Conservation (phyloP, 306 rosid species). For the Vigna trinervia region DNA sequence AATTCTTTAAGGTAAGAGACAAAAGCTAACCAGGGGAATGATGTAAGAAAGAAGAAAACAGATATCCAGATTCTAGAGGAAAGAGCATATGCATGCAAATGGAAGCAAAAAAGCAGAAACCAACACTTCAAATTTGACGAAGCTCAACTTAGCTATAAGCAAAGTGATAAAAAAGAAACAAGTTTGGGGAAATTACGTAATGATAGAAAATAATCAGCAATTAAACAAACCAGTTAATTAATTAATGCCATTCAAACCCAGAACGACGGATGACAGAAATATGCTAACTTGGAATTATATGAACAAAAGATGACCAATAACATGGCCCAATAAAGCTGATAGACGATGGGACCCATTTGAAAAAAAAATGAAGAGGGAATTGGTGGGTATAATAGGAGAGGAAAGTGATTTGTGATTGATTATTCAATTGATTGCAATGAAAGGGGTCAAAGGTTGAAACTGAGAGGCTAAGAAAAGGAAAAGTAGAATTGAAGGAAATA, state of each 20-base stretch:
- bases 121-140: slow-evolving; percentile 36
- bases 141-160: slow-evolving; percentile 34
- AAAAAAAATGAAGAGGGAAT: not conserved
- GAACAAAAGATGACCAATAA: slow-evolving; percentile 9
- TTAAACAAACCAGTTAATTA: slow-evolving; percentile 24
- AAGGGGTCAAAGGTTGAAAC: slow-evolving; percentile 31
- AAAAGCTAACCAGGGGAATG: slow-evolving; percentile 47
- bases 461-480: slow-evolving; percentile 44
- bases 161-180: slow-evolving; percentile 31
- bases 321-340: slow-evolving; percentile 10
- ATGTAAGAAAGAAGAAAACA: slow-evolving; percentile 42
- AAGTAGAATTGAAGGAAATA: slow-evolving; percentile 30
- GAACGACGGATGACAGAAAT: not conserved
- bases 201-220: slow-evolving; percentile 16
- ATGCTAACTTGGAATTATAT: slow-evolving; percentile 42
- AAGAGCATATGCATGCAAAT: slow-evolving; percentile 32
- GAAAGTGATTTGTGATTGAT: slow-evolving; percentile 24
- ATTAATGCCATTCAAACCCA: slow-evolving; percentile 37
- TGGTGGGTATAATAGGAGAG: slow-evolving; percentile 2
- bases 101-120: slow-evolving; percentile 9
- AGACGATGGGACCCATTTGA: slow-evolving; percentile 23
- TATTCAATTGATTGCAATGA: slow-evolving; percentile 4
- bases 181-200: not conserved
- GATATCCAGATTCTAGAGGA: slow-evolving; percentile 21
- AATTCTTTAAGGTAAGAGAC: slow-evolving; percentile 33